Evolutionary conservation across 208 protist species (phyloP).

Genomic region (Crithidia brevicula): DNA sequence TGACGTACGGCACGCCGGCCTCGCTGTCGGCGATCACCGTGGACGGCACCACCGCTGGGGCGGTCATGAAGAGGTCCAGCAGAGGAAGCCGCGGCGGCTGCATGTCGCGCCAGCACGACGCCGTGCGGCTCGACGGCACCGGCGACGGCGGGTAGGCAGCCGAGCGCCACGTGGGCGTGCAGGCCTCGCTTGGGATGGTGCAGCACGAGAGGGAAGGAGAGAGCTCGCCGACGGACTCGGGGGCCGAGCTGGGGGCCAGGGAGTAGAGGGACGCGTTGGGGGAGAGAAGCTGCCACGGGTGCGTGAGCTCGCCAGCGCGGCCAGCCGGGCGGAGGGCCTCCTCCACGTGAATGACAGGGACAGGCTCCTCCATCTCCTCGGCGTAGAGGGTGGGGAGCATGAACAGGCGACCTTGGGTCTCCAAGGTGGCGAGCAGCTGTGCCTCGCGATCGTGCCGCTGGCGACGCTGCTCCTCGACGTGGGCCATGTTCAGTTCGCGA

Average conservation of each 20-base stretch:
- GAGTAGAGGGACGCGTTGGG: slow-evolving; percentile 31
- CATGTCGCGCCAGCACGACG: slow-evolving; percentile 19
- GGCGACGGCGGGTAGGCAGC: neutral
- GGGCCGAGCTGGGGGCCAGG: slow-evolving; percentile 8
- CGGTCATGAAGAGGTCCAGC: slow-evolving; percentile 33
- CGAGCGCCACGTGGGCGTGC: slow-evolving; percentile 15
- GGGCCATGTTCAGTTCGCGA: slow-evolving; percentile 41
- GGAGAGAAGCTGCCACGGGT: slow-evolving; percentile 27
- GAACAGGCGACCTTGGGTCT: slow-evolving; percentile 37
- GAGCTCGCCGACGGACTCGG: slow-evolving; percentile 33
- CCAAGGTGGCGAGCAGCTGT: slow-evolving; percentile 37
- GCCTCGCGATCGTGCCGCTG: slow-evolving; percentile 38
- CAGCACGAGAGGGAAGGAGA: slow-evolving; percentile 27
- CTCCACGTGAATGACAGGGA: slow-evolving; percentile 26
- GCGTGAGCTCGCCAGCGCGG: slow-evolving; percentile 4
- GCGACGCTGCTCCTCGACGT: slow-evolving; percentile 41
- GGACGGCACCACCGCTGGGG: slow-evolving; percentile 26
- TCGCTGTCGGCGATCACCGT: slow-evolving; percentile 23
- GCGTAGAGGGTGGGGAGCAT: slow-evolving; percentile 40
- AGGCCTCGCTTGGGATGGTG: slow-evolving; percentile 13
- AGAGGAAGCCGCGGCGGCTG: slow-evolving; percentile 25
- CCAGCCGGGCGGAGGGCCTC: slow-evolving; percentile 1
- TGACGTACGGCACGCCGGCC: slow-evolving; percentile 21
- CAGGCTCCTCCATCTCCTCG: slow-evolving; percentile 28
- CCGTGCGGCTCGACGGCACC: neutral